Conservation (phyloP, 148 eudicot species). For the Vaccinium corymbosum region DNA sequence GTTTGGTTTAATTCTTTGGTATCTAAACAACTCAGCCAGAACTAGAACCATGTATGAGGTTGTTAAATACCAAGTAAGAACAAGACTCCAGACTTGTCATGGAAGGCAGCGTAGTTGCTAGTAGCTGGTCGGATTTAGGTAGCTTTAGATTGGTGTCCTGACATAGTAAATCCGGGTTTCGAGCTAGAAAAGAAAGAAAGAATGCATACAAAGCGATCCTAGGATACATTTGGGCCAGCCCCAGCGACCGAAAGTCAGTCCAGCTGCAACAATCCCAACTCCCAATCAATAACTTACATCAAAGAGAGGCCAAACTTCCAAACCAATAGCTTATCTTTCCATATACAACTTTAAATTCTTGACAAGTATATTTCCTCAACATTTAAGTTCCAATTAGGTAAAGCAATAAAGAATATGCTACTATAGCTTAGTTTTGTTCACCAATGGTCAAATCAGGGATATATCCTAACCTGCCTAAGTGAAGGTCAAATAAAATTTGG, state of each 20-base stretch:
- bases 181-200: neutral
- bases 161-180: neutral
- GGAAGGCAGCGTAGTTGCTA: neutral
- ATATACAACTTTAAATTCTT: neutral
- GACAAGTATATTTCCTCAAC: neutral
- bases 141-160: neutral
- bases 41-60: neutral
- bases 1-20: neutral
- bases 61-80: neutral
- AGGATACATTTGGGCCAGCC: neutral
- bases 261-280: neutral
- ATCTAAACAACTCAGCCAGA: neutral
- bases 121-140: neutral
- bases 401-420: neutral
- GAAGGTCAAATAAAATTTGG: neutral
- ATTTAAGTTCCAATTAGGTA: neutral
- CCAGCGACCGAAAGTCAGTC: neutral
- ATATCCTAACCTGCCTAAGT: neutral
- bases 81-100: neutral
- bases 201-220: neutral
- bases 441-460: neutral
- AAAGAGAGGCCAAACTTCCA: neutral
- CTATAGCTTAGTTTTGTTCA: neutral
- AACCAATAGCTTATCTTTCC: neutral
- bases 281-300: conserved; percentile 3